These are phyloP conservation scores for Haplographium delicatum DNA, from an alignment of 495 filamentous ascomycete species.

Conservation along the genomic window DNA sequence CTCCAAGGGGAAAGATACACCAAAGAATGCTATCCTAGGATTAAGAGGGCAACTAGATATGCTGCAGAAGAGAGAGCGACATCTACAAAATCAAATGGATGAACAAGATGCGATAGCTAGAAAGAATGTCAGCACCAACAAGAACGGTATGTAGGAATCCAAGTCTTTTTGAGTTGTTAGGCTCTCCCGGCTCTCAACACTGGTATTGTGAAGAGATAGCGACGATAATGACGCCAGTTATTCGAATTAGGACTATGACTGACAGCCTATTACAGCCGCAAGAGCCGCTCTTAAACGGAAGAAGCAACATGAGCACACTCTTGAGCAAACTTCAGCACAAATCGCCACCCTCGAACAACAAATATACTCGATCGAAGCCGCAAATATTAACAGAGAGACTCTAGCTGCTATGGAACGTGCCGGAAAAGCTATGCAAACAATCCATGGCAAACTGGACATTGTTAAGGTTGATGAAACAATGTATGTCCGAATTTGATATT, in stretches of 20 bases:
- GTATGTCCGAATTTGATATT: constrained; percentile 49
- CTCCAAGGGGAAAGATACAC: constrained; percentile 83
- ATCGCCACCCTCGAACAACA: constrained; percentile 90
- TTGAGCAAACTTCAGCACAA: constrained; percentile 84
- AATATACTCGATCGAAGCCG: constrained; percentile 93
- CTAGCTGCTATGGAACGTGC: constrained; percentile 90
- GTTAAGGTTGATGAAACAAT: constrained; percentile 94
- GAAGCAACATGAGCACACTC: constrained; percentile 84
- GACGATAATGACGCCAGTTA: too few species aligned
- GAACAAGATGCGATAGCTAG: constrained; percentile 90
- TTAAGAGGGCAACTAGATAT: constrained; percentile 89
- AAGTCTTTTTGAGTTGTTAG: too few species aligned
- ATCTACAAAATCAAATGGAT: constrained; percentile 83
- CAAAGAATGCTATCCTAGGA: constrained; percentile 93
- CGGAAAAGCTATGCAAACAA: constrained; percentile 80
- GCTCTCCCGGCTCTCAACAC: too few species aligned
- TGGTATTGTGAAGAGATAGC: too few species aligned
- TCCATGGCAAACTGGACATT: constrained; percentile 84
- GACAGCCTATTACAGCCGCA: constrained; percentile 56
- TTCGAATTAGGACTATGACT: constrained; percentile 16
- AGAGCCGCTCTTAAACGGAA: constrained; percentile 91
- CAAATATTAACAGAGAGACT: constrained; percentile 98
- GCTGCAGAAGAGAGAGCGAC: constrained; percentile 93
- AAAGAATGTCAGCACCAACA: constrained; percentile 86
- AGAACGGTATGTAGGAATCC: constrained; percentile 64